Evolutionary conservation across 441 rosid genomes (phyloP).

Genomic region (Mallotus japonicus): DNA sequence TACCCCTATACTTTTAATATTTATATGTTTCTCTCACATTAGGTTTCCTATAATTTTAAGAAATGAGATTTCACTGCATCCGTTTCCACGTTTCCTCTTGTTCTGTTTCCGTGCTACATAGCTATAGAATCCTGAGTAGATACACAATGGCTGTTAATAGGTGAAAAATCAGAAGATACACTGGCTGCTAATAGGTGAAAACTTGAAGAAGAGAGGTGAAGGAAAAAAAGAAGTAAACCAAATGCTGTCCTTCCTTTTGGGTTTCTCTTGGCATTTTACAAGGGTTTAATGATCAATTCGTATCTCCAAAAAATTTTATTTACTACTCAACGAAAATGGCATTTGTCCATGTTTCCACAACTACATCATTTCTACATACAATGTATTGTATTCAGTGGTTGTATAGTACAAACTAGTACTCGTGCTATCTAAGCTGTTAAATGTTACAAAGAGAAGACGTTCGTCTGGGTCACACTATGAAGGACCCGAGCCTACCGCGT

Average conservation of each 20-base stretch:
- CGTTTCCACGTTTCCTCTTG: no score
- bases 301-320: not conserved
- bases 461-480: conserved; percentile 30
- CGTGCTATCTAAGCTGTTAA: not conserved
- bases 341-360: no score
- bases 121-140: no score
- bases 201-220: no score
- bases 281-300: not conserved
- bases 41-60: no score
- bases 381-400: not conserved
- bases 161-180: no score
- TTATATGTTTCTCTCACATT: no score
- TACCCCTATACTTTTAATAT: no score
- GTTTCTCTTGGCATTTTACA: not conserved
- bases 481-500: conserved; percentile 30
- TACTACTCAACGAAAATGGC: not conserved
- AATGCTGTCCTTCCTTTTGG: not conserved
- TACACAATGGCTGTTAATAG: no score
- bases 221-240: not conserved
- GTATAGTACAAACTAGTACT: not conserved
- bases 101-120: no score
- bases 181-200: no score
- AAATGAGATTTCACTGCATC: no score
- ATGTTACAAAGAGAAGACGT: not conserved
- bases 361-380: not conserved